A percentile compares a stretch with the other conserved stretches of the same genome.
Evolutionary conservation across 2,329 filamentous ascomycete genomes (phyloP).

Genomic region (Aureobasidium sp.): DNA sequence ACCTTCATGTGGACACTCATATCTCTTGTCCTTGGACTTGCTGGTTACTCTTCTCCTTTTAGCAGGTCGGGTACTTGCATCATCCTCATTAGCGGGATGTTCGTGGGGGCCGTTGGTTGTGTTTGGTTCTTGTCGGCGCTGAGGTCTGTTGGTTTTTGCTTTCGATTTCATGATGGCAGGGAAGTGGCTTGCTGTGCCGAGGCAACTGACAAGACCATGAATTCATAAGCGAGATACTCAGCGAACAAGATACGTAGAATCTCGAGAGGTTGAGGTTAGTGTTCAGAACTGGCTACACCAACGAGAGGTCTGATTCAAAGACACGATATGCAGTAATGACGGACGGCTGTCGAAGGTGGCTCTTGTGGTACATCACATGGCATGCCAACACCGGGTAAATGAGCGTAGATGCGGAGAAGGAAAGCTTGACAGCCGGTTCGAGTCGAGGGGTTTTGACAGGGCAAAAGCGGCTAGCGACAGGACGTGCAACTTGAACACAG

Average conservation of each 20-base stretch:
- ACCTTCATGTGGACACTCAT: constrained; percentile 65
- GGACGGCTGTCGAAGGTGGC: neutral
- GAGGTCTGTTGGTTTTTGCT: neutral
- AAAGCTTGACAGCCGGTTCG: neutral
- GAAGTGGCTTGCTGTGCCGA: neutral
- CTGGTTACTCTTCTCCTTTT: neutral
- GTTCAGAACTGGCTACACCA: neutral
- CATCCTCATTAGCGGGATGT: neutral
- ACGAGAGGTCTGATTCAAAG: too few species aligned
- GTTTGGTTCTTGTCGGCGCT: neutral
- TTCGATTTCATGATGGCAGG: neutral
- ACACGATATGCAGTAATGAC: neutral
- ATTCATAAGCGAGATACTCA: neutral
- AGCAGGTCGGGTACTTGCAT: neutral
- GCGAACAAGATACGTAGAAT: neutral
- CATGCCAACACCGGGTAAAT: constrained; percentile 8
- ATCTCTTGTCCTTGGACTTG: constrained; percentile 54
- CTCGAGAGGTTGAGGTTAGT: neutral
- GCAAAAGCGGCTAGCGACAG: neutral
- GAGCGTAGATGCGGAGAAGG: constrained; percentile 1
- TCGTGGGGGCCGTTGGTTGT: neutral
- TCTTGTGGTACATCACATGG: neutral
- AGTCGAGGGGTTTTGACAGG: neutral
- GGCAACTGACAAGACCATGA: neutral
- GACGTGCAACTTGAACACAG: neutral